A percentile compares a stretch with the other conserved stretches of the same genome.
These are phyloP conservation scores for Panicum miliaceum DNA, from an alignment of 176 grass and related monocot species.

Conservation along the genomic window DNA sequence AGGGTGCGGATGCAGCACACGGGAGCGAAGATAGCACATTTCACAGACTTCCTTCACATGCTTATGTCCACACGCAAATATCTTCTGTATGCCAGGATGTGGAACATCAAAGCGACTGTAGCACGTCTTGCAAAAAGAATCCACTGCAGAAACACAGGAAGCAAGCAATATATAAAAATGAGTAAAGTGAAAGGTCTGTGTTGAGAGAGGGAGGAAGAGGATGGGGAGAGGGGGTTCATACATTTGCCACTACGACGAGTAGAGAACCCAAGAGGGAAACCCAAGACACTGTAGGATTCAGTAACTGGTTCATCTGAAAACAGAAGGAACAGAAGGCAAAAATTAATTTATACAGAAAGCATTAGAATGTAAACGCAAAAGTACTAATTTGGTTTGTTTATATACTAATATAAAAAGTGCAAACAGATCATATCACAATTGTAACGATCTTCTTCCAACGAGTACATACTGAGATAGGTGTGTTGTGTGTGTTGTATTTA, in stretches of 20 bases:
- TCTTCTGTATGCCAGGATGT: background rate
- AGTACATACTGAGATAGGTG: background rate
- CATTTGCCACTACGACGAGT: slow-evolving; percentile 28
- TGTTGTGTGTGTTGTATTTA: background rate
- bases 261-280: slow-evolving; percentile 37
- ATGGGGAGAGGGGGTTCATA: background rate
- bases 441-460: background rate
- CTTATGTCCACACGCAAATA: slow-evolving; percentile 21
- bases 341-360: background rate
- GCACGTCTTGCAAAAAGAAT: slow-evolving; percentile 26
- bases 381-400: background rate
- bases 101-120: background rate
- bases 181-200: background rate
- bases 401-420: background rate
- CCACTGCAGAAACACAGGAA: slow-evolving; percentile 29
- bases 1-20: background rate
- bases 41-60: slow-evolving; percentile 11
- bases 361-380: background rate
- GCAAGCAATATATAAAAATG: background rate
- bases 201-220: background rate
- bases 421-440: background rate
- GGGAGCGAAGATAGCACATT: slow-evolving; percentile 16
- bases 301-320: slow-evolving; percentile 32
- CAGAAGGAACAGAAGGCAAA: background rate
- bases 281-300: slow-evolving; percentile 30